These are phyloP conservation scores for Macrophomina phaseolina DNA, from an alignment of 2,329 filamentous ascomycete genomes.

Conservation along the genomic window DNA sequence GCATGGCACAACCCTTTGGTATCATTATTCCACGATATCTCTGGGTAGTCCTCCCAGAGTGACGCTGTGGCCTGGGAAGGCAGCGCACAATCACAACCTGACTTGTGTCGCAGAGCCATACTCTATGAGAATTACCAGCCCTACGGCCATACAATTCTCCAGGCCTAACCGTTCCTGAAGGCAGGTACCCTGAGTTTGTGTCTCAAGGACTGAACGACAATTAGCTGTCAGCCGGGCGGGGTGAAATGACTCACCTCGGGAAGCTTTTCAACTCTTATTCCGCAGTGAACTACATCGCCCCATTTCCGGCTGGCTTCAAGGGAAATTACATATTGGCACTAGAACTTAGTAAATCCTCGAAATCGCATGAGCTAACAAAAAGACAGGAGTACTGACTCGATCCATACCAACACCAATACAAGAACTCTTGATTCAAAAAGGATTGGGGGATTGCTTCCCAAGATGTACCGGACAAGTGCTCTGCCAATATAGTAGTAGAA, in stretches of 20 bases:
- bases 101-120: background rate
- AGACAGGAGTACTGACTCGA: too few relatives aligned
- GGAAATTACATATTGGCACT: background rate
- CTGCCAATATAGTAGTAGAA: too few relatives aligned
- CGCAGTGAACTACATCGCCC: background rate
- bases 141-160: background rate
- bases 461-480: too few relatives aligned
- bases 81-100: background rate
- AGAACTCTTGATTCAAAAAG: too few relatives aligned
- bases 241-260: background rate
- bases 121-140: background rate
- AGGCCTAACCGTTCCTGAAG: background rate
- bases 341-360: too few relatives aligned
- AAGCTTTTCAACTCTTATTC: background rate
- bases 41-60: background rate
- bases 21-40: background rate
- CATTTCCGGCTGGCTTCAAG: background rate
- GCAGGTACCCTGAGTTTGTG: conserved; percentile 26
- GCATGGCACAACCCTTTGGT: background rate
- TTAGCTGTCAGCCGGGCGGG: conserved; percentile 28
- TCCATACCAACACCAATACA: too few relatives aligned
- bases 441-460: too few relatives aligned
- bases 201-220: conserved; percentile 17
- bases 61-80: background rate
- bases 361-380: too few relatives aligned